Evolutionary conservation across 1,284 basidiomycete species (phyloP).

Genomic region (Apiotrichum veenhuisii): DNA sequence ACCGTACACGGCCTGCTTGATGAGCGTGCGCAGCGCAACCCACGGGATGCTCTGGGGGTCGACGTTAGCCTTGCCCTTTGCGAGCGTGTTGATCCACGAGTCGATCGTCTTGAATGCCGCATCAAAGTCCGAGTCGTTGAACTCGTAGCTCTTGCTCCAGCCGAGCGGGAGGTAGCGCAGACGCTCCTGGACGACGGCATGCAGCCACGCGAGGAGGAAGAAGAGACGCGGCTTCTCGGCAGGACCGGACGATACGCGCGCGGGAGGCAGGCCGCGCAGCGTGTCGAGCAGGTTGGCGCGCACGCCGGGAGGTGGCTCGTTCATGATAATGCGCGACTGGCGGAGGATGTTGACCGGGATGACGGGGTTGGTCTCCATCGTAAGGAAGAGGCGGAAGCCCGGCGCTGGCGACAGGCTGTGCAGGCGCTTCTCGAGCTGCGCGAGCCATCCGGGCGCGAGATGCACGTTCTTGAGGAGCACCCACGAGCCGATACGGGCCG

Average conservation of each 20-base stretch:
- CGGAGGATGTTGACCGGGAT: constrained; percentile 94
- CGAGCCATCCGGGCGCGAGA: constrained; percentile 87
- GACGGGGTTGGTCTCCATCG: constrained; percentile 80
- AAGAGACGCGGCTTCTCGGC: constrained; percentile 85
- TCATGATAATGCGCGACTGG: constrained; percentile 93
- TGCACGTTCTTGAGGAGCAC: constrained; percentile 95
- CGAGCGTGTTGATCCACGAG: constrained; percentile 71
- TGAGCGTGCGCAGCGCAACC: constrained; percentile 80
- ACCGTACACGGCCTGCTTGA: constrained; percentile 94
- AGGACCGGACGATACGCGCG: constrained; percentile 65
- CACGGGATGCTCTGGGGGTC: constrained; percentile 87
- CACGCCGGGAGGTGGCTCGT: constrained; percentile 91
- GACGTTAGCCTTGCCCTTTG: constrained; percentile 83
- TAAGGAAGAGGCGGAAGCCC: constrained; percentile 90
- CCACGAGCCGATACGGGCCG: constrained; percentile 87
- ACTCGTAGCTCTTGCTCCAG: constrained; percentile 94
- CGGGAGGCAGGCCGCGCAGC: constrained; percentile 68
- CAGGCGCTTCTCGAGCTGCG: constrained; percentile 91
- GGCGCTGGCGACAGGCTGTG: constrained; percentile 83
- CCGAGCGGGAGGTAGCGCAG: constrained; percentile 89
- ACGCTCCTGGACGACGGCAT: constrained; percentile 91
- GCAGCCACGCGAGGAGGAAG: constrained; percentile 97
- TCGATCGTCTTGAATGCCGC: constrained; percentile 88
- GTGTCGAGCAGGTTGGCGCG: constrained; percentile 92
- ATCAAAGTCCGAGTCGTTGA: constrained; percentile 96